Evolutionary conservation across 257 asterid species (phyloP).

Genomic region (Coffea eugenioides): DNA sequence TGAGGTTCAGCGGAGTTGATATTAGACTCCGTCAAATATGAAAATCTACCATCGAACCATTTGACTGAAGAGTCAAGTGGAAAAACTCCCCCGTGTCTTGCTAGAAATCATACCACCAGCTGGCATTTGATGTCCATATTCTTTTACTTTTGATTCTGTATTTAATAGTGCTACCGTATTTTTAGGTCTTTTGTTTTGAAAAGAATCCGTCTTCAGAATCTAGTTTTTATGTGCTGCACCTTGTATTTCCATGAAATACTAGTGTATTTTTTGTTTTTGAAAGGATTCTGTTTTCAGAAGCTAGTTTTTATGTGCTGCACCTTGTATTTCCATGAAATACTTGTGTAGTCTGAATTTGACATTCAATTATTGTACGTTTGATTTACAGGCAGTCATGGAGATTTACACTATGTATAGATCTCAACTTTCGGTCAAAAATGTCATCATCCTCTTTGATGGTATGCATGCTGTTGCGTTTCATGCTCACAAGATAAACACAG

Average conservation of each 20-base stretch:
- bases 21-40: too few relatives aligned
- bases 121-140: not conserved
- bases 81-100: too few relatives aligned
- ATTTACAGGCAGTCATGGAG: slow-evolving; percentile 85
- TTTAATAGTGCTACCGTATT: not conserved
- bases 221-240: not conserved
- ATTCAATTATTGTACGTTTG: not conserved
- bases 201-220: not conserved
- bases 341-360: not conserved
- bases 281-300: not conserved
- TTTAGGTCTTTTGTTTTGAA: too few relatives aligned
- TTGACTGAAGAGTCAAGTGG: too few relatives aligned
- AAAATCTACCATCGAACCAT: too few relatives aligned
- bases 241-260: not conserved
- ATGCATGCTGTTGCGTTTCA: slow-evolving; percentile 77
- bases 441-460: slow-evolving; percentile 68
- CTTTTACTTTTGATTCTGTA: not conserved
- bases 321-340: not conserved
- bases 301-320: not conserved
- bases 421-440: slow-evolving; percentile 63
- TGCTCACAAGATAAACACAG: slow-evolving; percentile 76
- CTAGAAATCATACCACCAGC: not conserved
- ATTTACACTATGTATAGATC: slow-evolving; percentile 76
- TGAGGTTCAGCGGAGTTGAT: not conserved
- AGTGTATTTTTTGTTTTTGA: not conserved